Base-by-base conservation (phyloP, 192 early-diverging fungal genomes). In the Gigaspora rosea region DNA sequence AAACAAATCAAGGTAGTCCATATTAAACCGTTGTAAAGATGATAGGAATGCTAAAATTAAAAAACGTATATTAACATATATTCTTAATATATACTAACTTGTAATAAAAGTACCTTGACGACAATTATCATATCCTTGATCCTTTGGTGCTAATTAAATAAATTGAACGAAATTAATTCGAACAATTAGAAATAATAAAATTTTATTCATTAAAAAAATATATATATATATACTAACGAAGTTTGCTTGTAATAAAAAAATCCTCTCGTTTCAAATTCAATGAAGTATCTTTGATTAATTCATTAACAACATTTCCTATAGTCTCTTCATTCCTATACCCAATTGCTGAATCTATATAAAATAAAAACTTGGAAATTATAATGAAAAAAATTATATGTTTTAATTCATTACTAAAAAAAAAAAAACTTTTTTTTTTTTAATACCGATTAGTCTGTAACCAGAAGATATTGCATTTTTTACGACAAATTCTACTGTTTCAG, bases 1-100 rank as follows among this genome's bases (percentile, higher is more conserved):
- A 48, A 91, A 94, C 0, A 94, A 82, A 75, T 94, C 92, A 51
- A 94, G 82, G 48, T 94, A 92, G 36, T 91, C 88, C 8, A 91
- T 78, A 47, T 85, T 80, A 49, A 92, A 85, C n/a, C 86, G 78
- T 27, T 80, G n/a, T 7, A 92, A 76, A 16, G 90, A 92, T 11
- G 80, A 78, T 3, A 72, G 76, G 13, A 92, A 86, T 10, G 91
- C 92, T 86, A 71, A 13, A 35, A 61, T 22, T 33, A 47, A 59
- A 32, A 48, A 36, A 54, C 35, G 15, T 72, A 16, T 12, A 41
- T 22, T 16, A 15, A 73, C 0, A 2, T 3, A 75, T 33, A 62
- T 65, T 50, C 0, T 27, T 27, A 27, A 27, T 27, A 27, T 27
- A 27, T 27, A 27, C 1, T 27, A 27, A 27, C 27, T 27, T 27